Base-by-base conservation (phyloP, 2,329 filamentous ascomycete species). In the Microsporum audouinii region DNA sequence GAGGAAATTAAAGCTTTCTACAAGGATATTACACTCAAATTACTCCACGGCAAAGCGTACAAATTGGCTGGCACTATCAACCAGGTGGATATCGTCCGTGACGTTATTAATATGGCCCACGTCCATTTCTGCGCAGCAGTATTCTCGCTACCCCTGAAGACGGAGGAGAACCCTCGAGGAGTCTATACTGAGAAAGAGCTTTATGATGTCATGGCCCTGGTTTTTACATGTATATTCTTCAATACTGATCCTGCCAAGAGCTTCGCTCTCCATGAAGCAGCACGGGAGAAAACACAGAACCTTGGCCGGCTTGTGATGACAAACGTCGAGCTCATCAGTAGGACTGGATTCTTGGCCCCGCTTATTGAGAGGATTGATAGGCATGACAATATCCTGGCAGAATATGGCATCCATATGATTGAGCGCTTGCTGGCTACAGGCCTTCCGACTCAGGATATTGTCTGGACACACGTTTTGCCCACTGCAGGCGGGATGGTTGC, bases 381-480 rank as follows among this genome's bases (percentile, higher is more conserved):
- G 51, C 67, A 66, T 23, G 61, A 73, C 23, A 60, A 67, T 17
- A 62, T 64, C 1, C 73, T 84, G 33, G 77, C 76, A 51, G 72
- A 49, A 17, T 84, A 84, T 66, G 82, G 82, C 8, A 72, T 77
- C 5, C 78, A 82, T 65, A 79, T 84, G 74, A 80, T 84, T 63
- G 70, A 79, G 60, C 77, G 78, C 10, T 72, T 84, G 7, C 72
- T 82, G 17, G 75, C 76, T 43, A 76, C 74, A 5, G 75, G 77
- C 5, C 72, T 77, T 61, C 72, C 76, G 1, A 69, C 77, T 4
- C 71, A 80, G 31, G 76, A 81, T 23, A 73, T 84, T 31, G 80
- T 83, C 34, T 82, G 79, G 78, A 79, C 78, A 45, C 79, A 84
- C 60, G 79, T 84, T 60, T 75, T 85, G 47, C 81, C 81, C 36